Evolutionary conservation across 1,284 basidiomycete genomes (phyloP).

Genomic region (Ceratobasidium sp.): DNA sequence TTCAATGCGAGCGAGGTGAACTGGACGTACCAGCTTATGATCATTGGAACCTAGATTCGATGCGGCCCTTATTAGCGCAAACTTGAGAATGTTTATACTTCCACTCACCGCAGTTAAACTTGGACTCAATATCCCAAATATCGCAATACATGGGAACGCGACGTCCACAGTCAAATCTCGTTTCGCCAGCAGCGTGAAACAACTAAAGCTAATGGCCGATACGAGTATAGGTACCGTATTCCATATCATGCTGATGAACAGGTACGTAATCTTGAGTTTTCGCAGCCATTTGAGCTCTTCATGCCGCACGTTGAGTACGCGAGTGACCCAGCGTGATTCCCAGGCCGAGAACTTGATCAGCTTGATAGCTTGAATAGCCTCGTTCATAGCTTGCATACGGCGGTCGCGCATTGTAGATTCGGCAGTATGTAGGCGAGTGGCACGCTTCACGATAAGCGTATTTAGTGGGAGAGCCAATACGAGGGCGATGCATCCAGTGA

Average conservation of each 20-base stretch:
- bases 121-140: constrained; percentile 43
- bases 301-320: constrained; percentile 27
- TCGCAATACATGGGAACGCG: constrained; percentile 45
- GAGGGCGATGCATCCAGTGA: constrained; percentile 38
- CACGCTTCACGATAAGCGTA: constrained; percentile 7
- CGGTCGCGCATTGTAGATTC: constrained; percentile 37
- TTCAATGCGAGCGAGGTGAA: not conserved
- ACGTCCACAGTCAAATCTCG: constrained; percentile 41
- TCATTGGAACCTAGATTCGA: constrained; percentile 45
- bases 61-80: not conserved
- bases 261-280: constrained; percentile 13
- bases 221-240: constrained; percentile 37
- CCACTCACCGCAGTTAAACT: constrained; percentile 41
- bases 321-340: constrained; percentile 42
- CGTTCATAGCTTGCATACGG: constrained; percentile 44
- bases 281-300: constrained; percentile 32
- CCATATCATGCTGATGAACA: constrained; percentile 39
- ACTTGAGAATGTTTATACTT: too few relatives aligned
- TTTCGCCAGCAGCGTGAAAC: constrained; percentile 39
- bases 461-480: constrained; percentile 40
- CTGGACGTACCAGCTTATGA: constrained; percentile 31
- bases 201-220: constrained; percentile 33
- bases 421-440: not conserved
- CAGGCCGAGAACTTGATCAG: constrained; percentile 48
- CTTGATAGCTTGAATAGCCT: constrained; percentile 46